These are phyloP conservation scores for Alternaria ventricosa DNA, from an alignment of 2,329 filamentous ascomycete species.

Conservation along the genomic window DNA sequence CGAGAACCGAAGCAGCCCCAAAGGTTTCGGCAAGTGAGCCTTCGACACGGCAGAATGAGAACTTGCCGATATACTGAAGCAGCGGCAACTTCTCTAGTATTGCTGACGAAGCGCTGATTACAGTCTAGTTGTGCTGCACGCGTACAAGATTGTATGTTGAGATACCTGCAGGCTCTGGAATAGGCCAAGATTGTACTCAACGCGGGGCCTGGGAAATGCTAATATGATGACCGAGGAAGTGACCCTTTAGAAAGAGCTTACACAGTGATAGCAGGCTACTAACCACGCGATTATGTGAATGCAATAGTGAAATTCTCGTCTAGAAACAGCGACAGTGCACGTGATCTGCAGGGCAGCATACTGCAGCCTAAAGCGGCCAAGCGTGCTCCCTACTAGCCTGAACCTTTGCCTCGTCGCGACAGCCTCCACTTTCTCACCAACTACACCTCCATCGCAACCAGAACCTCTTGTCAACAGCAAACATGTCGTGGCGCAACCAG, in stretches of 20 bases:
- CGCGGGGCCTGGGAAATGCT: background rate
- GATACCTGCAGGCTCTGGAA: background rate
- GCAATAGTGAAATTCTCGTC: background rate
- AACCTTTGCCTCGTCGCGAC: slow-evolving; percentile 14
- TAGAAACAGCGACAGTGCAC: too few relatives aligned
- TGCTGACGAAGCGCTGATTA: background rate
- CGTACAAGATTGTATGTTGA: background rate
- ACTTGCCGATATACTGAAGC: too few relatives aligned
- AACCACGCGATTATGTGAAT: background rate
- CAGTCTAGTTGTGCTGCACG: background rate
- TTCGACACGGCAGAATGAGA: background rate
- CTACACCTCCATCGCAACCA: background rate
- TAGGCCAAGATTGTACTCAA: background rate
- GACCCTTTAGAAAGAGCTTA: background rate
- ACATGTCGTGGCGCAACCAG: slow-evolving; percentile 70
- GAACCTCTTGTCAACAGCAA: slow-evolving; percentile 28
- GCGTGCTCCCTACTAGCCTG: slow-evolving; percentile 7
- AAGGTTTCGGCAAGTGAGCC: background rate
- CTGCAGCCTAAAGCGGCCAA: slow-evolving; percentile 6
- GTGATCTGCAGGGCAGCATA: background rate
- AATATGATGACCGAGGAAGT: background rate
- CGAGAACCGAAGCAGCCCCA: background rate
- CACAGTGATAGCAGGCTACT: background rate
- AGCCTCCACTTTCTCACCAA: slow-evolving; percentile 18
- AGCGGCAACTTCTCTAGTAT: too few relatives aligned